Conservation (phyloP, 2,329 filamentous ascomycete genomes). For the Didymella lethalis region DNA sequence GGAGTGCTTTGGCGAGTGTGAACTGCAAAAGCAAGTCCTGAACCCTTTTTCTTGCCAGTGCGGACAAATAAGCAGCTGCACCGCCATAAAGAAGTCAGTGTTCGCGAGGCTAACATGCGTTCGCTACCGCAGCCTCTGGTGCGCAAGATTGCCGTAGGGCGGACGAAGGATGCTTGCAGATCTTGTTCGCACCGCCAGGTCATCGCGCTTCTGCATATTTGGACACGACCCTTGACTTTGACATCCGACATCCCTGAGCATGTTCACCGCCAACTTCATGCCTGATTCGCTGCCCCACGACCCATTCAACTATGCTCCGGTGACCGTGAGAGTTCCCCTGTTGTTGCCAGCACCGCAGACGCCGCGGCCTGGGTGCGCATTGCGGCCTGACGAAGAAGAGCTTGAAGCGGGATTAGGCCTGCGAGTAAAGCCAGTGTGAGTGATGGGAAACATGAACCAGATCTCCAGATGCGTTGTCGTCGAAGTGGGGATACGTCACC, state of each 20-base stretch:
- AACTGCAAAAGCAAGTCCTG: slow-evolving; percentile 25
- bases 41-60: slow-evolving; percentile 35
- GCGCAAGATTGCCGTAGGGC: slow-evolving; percentile 47
- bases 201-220: slow-evolving; percentile 48
- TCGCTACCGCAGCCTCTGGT: slow-evolving; percentile 47
- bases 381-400: slow-evolving; percentile 40
- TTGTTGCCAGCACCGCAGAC: slow-evolving; percentile 29
- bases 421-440: slow-evolving; percentile 37
- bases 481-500: slow-evolving; percentile 46
- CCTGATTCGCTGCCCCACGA: slow-evolving; percentile 49
- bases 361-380: slow-evolving; percentile 42
- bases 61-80: slow-evolving; percentile 49
- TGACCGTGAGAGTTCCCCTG: slow-evolving; percentile 36
- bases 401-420: slow-evolving; percentile 38
- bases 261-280: slow-evolving; percentile 46
- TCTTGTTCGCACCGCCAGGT: slow-evolving; percentile 53
- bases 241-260: slow-evolving; percentile 47
- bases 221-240: slow-evolving; percentile 38
- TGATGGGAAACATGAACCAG: slow-evolving; percentile 31
- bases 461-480: slow-evolving; percentile 34
- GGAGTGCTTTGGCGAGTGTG: slow-evolving; percentile 28
- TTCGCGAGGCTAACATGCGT: slow-evolving; percentile 42
- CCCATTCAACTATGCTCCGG: slow-evolving; percentile 29
- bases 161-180: slow-evolving; percentile 47
- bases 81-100: slow-evolving; percentile 49